These are phyloP conservation scores for Lepidium aucheri DNA, from an alignment of 345 rosid species.

Conservation along the genomic window DNA sequence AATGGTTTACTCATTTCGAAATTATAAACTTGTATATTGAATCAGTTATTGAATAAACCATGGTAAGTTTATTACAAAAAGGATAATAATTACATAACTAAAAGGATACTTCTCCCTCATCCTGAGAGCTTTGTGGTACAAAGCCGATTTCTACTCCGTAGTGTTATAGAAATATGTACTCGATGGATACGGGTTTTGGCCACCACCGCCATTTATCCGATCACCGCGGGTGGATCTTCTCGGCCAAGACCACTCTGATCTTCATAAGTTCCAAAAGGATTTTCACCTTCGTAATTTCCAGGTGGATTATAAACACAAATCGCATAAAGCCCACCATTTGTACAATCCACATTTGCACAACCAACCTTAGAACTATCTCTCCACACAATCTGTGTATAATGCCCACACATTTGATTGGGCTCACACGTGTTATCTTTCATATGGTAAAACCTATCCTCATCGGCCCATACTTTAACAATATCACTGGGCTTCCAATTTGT, in stretches of 20 bases:
- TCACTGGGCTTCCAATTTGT: constrained; percentile 32
- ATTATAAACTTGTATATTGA: background rate
- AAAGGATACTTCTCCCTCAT: too few relatives aligned
- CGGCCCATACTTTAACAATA: constrained; percentile 36
- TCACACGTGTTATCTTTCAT: constrained; percentile 27
- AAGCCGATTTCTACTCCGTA: too few relatives aligned
- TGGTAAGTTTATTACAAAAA: background rate
- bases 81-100: background rate
- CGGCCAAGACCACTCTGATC: background rate
- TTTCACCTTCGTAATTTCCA: constrained; percentile 37
- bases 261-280: constrained; percentile 27
- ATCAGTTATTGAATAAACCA: constrained; percentile 1
- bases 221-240: constrained; percentile 19
- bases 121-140: too few relatives aligned
- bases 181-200: background rate
- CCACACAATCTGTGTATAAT: constrained; percentile 60
- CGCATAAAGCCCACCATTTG: constrained; percentile 25
- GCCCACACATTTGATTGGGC: constrained; percentile 33
- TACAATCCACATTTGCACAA: constrained; percentile 31
- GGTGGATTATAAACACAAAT: constrained; percentile 45
- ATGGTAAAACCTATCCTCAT: constrained; percentile 27
- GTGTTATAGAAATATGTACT: too few relatives aligned
- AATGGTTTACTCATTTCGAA: background rate
- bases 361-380: constrained; percentile 31
- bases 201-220: background rate